Evolutionary conservation across 257 asterid genomes (phyloP).

Genomic region (Salvia splendens): DNA sequence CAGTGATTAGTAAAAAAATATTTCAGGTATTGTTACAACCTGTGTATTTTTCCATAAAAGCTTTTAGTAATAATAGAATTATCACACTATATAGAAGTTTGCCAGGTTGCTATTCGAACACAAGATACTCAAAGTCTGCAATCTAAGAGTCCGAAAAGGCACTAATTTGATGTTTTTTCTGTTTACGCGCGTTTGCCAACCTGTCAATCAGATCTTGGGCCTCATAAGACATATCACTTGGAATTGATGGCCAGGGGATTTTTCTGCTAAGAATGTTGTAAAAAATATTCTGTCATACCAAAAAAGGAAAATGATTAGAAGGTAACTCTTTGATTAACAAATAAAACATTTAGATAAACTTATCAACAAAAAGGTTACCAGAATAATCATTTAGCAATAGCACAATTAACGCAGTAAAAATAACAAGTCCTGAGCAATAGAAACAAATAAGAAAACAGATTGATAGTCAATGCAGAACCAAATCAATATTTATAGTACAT

Average conservation of each 20-base stretch:
- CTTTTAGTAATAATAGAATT: constrained; percentile 11
- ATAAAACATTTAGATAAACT: constrained; percentile 13
- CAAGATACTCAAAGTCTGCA: constrained; percentile 19
- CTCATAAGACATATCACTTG: constrained; percentile 70
- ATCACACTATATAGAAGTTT: constrained; percentile 18
- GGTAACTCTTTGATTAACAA: neutral
- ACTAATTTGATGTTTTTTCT: neutral
- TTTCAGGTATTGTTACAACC: neutral
- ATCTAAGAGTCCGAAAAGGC: constrained; percentile 7
- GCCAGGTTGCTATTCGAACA: constrained; percentile 25
- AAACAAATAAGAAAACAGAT: constrained; percentile 11
- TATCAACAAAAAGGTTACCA: constrained; percentile 12
- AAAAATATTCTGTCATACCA: constrained; percentile 66
- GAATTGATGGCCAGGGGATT: constrained; percentile 91
- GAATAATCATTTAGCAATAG: constrained; percentile 20
- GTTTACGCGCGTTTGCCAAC: constrained; percentile 41
- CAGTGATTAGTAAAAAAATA: constrained; percentile 11
- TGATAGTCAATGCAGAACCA: constrained; percentile 1
- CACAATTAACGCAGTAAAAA: neutral
- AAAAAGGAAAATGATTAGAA: constrained; percentile 26
- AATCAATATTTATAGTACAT: constrained; percentile 15
- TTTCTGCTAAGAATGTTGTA: constrained; percentile 85
- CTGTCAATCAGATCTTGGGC: constrained; percentile 88
- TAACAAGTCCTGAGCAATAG: constrained; percentile 2
- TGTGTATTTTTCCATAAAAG: neutral